Percentiles rank a stretch among this genome's conserved stretches.
These are phyloP conservation scores for Pontederia paniculata DNA, from an alignment of 176 grass and related monocot species.

Conservation along the genomic window DNA sequence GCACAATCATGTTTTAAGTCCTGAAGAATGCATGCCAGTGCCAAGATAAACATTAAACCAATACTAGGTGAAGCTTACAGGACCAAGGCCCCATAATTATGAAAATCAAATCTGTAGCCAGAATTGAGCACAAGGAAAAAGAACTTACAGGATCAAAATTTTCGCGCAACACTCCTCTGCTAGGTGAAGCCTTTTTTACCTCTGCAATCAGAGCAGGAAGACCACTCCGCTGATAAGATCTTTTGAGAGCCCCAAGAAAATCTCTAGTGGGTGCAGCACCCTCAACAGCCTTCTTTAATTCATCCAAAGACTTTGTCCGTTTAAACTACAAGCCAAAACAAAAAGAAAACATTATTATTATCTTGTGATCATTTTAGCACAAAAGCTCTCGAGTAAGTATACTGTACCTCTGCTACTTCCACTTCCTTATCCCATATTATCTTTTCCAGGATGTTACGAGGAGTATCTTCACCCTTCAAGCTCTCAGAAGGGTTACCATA, in stretches of 20 bases:
- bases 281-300: conserved; percentile 31
- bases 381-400: neutral
- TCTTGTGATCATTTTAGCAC: neutral
- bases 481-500: conserved; percentile 14
- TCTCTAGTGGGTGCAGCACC: conserved; percentile 57
- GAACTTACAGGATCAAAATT: conserved; percentile 84
- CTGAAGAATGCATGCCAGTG: too few relatives aligned
- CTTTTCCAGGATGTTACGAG: conserved; percentile 72
- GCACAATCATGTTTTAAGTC: neutral
- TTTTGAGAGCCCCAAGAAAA: conserved; percentile 50
- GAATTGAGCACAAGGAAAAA: neutral
- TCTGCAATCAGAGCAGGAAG: conserved; percentile 74
- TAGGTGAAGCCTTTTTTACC: conserved; percentile 91
- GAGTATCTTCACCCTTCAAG: conserved; percentile 25
- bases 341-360: conserved; percentile 10
- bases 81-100: too few relatives aligned
- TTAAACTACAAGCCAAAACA: conserved; percentile 21
- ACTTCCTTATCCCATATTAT: conserved; percentile 95
- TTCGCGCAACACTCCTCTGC: conserved; percentile 67
- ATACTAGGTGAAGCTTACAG: too few relatives aligned
- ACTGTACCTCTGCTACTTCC: conserved; percentile 64
- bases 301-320: conserved; percentile 19
- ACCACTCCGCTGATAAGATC: conserved; percentile 39
- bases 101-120: neutral
- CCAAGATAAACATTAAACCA: too few relatives aligned